phyloP scores from a whole-genome alignment of 495 filamentous ascomycete species.

The Aspergillus saccharolyticus region DNA sequence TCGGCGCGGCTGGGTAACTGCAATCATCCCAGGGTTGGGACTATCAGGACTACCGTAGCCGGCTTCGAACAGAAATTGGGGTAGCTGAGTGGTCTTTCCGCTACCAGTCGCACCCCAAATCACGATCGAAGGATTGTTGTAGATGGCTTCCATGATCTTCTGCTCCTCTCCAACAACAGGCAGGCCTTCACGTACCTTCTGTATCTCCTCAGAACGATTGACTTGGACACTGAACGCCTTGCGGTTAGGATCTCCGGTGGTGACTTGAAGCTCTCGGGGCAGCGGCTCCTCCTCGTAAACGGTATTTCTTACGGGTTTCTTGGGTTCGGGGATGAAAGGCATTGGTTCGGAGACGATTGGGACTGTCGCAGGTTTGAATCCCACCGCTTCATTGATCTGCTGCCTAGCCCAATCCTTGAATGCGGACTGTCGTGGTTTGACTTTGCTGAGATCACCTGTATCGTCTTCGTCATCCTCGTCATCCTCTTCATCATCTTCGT shows the following conservation, averaged over 20 bases:
- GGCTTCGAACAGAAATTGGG: conserved; percentile 91
- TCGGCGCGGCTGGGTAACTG: conserved; percentile 87
- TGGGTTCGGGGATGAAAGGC: conserved; percentile 22
- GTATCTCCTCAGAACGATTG: conserved; percentile 64
- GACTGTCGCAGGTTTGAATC: conserved; percentile 50
- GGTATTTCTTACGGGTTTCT: conserved; percentile 31
- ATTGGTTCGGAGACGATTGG: conserved; percentile 28
- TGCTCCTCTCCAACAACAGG: conserved; percentile 94
- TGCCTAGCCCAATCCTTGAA: conserved; percentile 93
- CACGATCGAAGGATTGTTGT: conserved; percentile 79
- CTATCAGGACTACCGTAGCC: conserved; percentile 78
- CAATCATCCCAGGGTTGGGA: conserved; percentile 85
- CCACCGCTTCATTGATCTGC: conserved; percentile 71
- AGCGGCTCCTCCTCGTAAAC: conserved; percentile 68
- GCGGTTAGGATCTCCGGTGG: conserved; percentile 52
- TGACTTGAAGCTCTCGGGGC: conserved; percentile 65
- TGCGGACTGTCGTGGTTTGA: conserved; percentile 53
- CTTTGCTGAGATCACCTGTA: conserved; percentile 22
- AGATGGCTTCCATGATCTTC: conserved; percentile 95
- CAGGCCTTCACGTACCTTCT: conserved; percentile 69
- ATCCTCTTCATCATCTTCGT: conserved; percentile 21
- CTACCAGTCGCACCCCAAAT: conserved; percentile 96
- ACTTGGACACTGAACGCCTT: conserved; percentile 76
- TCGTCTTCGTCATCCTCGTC: conserved; percentile 21
- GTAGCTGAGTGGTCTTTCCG: conserved; percentile 95